Evolutionary conservation across 768 basidiomycete genomes (phyloP).

Genomic region (Serendipita sp.): DNA sequence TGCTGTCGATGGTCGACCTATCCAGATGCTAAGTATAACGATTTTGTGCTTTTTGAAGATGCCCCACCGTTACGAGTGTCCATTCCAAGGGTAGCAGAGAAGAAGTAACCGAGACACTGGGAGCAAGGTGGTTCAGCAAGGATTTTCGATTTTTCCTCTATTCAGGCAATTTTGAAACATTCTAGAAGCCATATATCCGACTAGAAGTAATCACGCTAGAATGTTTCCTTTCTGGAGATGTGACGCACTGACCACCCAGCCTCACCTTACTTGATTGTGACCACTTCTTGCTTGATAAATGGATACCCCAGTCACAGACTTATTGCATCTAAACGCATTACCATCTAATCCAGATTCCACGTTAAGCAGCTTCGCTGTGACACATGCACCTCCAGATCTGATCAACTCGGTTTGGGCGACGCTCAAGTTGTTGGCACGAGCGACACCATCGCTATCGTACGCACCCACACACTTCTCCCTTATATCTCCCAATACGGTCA

Average conservation of each 20-base stretch:
- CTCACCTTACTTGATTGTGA: neutral
- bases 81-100: neutral
- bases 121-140: no score
- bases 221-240: neutral
- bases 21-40: neutral
- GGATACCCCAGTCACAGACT: neutral
- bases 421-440: neutral
- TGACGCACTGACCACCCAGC: neutral
- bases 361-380: neutral
- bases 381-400: neutral
- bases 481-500: neutral
- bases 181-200: no score
- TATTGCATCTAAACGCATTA: neutral
- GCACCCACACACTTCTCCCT: neutral
- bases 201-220: no score
- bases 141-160: no score
- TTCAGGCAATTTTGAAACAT: no score
- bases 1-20: neutral
- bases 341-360: neutral
- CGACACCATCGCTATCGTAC: neutral
- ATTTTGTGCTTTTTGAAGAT: neutral
- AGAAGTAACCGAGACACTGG: neutral
- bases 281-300: neutral
- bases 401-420: conserved; percentile 1
- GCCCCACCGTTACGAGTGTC: neutral